Percentiles rank a stretch among this genome's conserved stretches.
Evolutionary conservation across 257 asterid species (phyloP).

Genomic region (Ligustrum vulgare): DNA sequence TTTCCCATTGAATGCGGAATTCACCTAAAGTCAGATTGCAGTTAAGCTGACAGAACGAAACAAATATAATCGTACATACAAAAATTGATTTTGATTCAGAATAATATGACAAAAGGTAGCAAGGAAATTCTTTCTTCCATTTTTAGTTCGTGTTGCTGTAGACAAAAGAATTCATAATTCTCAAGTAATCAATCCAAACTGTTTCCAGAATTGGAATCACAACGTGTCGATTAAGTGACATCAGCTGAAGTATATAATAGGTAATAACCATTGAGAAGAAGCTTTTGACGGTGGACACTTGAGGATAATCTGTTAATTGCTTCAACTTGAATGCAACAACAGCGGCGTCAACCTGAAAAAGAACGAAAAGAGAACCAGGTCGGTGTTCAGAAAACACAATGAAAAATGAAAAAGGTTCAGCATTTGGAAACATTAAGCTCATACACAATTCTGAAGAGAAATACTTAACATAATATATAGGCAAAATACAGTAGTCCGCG

Average conservation of each 20-base stretch:
- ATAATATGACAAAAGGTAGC: neutral
- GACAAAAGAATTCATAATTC: neutral
- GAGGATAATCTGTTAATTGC: constrained; percentile 67
- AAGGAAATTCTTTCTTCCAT: neutral
- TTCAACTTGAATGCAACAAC: constrained; percentile 72
- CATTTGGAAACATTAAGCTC: neutral
- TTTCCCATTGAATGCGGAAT: constrained; percentile 91
- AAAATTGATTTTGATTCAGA: neutral
- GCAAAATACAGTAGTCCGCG: neutral
- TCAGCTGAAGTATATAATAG: neutral
- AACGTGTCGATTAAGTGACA: neutral
- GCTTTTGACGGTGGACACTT: constrained; percentile 77
- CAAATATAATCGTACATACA: neutral
- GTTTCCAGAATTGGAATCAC: neutral
- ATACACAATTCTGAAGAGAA: neutral
- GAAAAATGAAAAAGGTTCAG: neutral
- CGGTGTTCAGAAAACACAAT: neutral
- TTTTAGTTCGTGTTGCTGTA: neutral
- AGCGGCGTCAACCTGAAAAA: constrained; percentile 91
- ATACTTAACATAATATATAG: neutral
- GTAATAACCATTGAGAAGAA: constrained; percentile 84
- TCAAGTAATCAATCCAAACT: neutral
- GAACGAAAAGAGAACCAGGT: neutral
- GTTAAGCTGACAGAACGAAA: neutral
- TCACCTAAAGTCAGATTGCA: constrained; percentile 55